Conservation (phyloP, 2,329 filamentous ascomycete species). For the Fusarium praegraminearum region DNA sequence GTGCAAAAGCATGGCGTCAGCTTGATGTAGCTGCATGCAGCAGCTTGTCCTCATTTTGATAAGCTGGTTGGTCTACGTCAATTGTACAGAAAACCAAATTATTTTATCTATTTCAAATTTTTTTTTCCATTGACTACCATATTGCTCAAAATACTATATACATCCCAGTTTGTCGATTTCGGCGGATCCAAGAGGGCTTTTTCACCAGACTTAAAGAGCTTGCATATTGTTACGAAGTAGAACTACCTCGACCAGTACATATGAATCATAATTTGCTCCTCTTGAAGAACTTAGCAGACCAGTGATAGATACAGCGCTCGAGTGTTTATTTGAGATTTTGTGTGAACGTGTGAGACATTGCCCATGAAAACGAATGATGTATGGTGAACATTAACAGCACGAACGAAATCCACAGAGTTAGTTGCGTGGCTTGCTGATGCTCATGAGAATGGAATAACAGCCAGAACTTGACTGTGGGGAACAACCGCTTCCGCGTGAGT, state of each 20-base stretch:
- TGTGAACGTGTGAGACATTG: too few relatives aligned
- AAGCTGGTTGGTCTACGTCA: not conserved
- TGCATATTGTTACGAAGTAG: not conserved
- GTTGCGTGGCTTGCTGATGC: not conserved
- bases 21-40: not conserved
- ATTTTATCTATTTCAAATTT: not conserved
- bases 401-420: not conserved
- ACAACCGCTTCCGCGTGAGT: slow-evolving; percentile 29
- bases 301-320: too few relatives aligned
- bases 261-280: not conserved
- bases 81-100: not conserved
- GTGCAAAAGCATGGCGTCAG: slow-evolving; percentile 42
- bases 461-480: slow-evolving; percentile 18
- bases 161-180: not conserved
- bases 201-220: not conserved
- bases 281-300: not conserved
- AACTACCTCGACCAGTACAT: not conserved
- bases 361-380: not conserved
- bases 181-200: not conserved
- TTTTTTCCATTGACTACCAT: not conserved
- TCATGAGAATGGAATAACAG: not conserved
- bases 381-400: not conserved
- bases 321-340: too few relatives aligned
- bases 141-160: not conserved
- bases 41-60: not conserved